A percentile compares a stretch with the other conserved stretches of the same genome.
phyloP scores from a whole-genome alignment of 805 yeast species.

The Pichia scutulata region DNA sequence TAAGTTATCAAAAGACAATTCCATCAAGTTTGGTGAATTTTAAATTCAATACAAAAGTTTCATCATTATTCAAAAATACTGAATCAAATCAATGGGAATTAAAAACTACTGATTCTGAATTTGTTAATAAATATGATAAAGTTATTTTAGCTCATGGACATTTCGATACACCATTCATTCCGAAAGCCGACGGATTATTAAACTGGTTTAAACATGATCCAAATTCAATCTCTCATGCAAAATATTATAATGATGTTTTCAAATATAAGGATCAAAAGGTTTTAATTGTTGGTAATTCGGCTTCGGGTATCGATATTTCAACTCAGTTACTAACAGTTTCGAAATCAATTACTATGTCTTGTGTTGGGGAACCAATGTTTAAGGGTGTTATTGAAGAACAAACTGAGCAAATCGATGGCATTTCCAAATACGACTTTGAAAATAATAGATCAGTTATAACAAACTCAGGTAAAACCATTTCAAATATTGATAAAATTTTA shows the following conservation, averaged over 20 bases:
- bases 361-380: constrained; percentile 24
- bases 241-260: constrained; percentile 31
- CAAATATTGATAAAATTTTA: constrained; percentile 47
- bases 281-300: constrained; percentile 38
- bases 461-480: constrained; percentile 39
- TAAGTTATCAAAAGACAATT: constrained; percentile 42
- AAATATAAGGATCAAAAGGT: constrained; percentile 31
- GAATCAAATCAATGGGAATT: constrained; percentile 22
- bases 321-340: constrained; percentile 27
- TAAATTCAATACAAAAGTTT: constrained; percentile 37
- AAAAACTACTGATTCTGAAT: constrained; percentile 7
- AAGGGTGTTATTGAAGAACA: constrained; percentile 21
- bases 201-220: constrained; percentile 28
- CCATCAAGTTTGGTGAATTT: constrained; percentile 29
- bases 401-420: constrained; percentile 21
- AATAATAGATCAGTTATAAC: constrained; percentile 33
- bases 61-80: constrained; percentile 29
- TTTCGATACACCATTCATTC: constrained; percentile 40
- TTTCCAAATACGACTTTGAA: constrained; percentile 21
- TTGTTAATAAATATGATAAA: constrained; percentile 23
- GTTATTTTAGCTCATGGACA: constrained; percentile 42
- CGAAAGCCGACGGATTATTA: constrained; percentile 34
- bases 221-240: constrained; percentile 35
- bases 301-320: constrained; percentile 62
- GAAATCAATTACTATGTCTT: constrained; percentile 23